A percentile compares a stretch with the other conserved stretches of the same genome.
phyloP scores from a whole-genome alignment of 1,284 basidiomycete species.

The Tilletia walkeri region DNA sequence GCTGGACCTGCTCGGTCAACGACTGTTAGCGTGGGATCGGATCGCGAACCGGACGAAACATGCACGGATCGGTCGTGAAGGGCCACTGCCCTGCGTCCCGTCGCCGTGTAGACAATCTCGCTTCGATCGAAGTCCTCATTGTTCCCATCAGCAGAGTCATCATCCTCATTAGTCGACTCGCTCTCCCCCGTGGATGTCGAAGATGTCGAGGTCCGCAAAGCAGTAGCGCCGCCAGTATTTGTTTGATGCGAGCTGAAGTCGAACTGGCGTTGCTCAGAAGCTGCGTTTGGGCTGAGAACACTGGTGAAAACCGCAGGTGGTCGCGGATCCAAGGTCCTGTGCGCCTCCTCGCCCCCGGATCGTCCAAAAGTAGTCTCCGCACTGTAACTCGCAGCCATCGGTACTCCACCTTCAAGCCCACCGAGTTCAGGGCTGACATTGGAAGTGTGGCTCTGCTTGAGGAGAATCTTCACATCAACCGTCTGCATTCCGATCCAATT shows the following conservation, averaged over 20 bases:
- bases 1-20: neutral
- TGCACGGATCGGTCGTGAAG: neutral
- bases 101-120: neutral
- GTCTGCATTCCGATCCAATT: conserved; percentile 7
- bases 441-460: neutral
- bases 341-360: neutral
- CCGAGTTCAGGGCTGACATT: neutral
- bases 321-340: neutral
- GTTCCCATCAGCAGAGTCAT: neutral
- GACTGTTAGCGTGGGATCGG: conserved; percentile 1
- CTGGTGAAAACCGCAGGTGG: conserved; percentile 1
- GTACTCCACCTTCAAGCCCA: neutral
- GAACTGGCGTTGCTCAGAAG: neutral
- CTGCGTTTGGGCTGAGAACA: conserved; percentile 1
- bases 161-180: conserved; percentile 1
- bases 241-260: neutral
- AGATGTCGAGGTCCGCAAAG: neutral
- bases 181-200: neutral
- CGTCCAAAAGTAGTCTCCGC: neutral
- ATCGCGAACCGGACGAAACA: neutral
- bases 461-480: neutral
- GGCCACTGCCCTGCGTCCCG: neutral
- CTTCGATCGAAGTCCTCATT: neutral
- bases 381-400: neutral
- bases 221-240: too few species aligned